Evolutionary conservation across 2,329 filamentous ascomycete genomes (phyloP).

Genomic region (Diaporthe eres): DNA sequence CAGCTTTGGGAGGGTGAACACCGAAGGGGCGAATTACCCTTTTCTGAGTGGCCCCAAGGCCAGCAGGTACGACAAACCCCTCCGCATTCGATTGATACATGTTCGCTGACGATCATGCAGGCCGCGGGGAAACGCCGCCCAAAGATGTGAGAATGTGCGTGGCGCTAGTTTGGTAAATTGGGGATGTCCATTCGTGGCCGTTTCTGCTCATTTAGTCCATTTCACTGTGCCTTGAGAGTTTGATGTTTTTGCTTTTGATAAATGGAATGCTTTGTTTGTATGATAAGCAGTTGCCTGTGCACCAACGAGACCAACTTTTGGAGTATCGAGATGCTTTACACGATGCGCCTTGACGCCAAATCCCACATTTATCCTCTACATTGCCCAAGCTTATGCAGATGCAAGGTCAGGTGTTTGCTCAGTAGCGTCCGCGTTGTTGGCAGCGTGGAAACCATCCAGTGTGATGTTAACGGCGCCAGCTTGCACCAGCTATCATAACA

Average conservation of each 20-base stretch:
- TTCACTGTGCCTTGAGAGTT: constrained; percentile 35
- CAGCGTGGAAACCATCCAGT: constrained; percentile 83
- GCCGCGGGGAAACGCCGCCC: not conserved
- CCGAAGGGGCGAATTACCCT: constrained; percentile 28
- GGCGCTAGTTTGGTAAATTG: not conserved
- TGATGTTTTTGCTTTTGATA: not conserved
- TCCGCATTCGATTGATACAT: not conserved
- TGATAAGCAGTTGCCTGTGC: not conserved
- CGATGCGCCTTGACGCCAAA: constrained; percentile 40
- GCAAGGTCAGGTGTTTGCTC: constrained; percentile 49
- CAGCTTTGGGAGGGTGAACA: constrained; percentile 38
- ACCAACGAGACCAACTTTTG: constrained; percentile 28
- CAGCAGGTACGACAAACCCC: constrained; percentile 3
- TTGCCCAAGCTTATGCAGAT: constrained; percentile 8
- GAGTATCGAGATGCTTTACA: constrained; percentile 35
- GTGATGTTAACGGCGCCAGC: constrained; percentile 92
- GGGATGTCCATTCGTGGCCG: constrained; percentile 8
- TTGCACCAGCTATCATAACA: constrained; percentile 79
- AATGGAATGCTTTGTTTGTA: constrained; percentile 13
- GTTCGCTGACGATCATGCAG: constrained; percentile 23
- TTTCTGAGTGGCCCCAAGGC: constrained; percentile 25
- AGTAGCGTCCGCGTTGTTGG: constrained; percentile 64
- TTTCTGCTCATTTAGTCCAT: constrained; percentile 16
- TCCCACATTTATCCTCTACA: constrained; percentile 1
- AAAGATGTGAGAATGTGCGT: constrained; percentile 4